Percentiles rank a stretch among this genome's conserved stretches.
Evolutionary conservation across 345 rosid genomes (phyloP).

Genomic region (Arabidopsis suecica): DNA sequence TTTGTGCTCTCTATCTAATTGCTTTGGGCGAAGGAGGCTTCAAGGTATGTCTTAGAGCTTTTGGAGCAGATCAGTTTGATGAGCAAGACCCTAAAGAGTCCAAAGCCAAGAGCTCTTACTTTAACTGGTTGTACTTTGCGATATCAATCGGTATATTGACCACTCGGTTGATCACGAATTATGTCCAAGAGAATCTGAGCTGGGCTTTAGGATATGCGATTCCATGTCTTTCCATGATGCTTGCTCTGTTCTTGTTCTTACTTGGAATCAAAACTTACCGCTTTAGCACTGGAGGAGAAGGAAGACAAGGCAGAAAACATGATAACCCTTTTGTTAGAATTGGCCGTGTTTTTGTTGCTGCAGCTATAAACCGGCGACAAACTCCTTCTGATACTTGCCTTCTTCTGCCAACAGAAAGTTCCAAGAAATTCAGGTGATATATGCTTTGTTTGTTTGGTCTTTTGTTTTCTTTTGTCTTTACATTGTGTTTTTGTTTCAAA

Average conservation of each 20-base stretch:
- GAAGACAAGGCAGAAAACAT: slow-evolving; percentile 14
- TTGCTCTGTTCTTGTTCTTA: slow-evolving; percentile 34
- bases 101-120: slow-evolving; percentile 38
- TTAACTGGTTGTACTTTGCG: slow-evolving; percentile 41
- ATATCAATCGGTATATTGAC: slow-evolving; percentile 11
- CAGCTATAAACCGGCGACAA: slow-evolving; percentile 32
- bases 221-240: slow-evolving; percentile 37
- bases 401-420: slow-evolving; percentile 41
- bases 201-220: slow-evolving; percentile 41
- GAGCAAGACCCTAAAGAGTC: slow-evolving; percentile 37
- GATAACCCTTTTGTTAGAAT: slow-evolving; percentile 42
- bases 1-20: slow-evolving; percentile 39
- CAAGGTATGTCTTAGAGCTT: slow-evolving; percentile 43
- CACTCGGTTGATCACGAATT: slow-evolving; percentile 21
- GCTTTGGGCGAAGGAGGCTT: slow-evolving; percentile 39
- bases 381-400: slow-evolving; percentile 19
- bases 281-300: slow-evolving; percentile 25
- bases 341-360: slow-evolving; percentile 42
- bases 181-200: slow-evolving; percentile 37
- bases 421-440: slow-evolving; percentile 51
- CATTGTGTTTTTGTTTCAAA: not conserved
- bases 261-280: slow-evolving; percentile 41
- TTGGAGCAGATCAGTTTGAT: slow-evolving; percentile 48
- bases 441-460: not conserved
- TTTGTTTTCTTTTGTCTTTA: not conserved